Evolutionary conservation across 495 filamentous ascomycete genomes (phyloP).

Genomic region (Talaromyces wortmannii): DNA sequence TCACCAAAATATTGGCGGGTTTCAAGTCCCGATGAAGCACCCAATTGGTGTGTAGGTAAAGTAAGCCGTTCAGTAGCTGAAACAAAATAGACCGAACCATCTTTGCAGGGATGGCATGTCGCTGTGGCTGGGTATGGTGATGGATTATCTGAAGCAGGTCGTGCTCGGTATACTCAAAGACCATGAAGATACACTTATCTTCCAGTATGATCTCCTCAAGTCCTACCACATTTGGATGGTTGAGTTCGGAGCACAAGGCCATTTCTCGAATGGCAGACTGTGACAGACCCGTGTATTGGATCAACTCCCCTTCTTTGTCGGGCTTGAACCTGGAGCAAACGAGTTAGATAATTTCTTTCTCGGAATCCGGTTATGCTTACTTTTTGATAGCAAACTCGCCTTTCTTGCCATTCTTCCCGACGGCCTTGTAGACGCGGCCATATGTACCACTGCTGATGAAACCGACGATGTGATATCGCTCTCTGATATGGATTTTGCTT

Average conservation of each 20-base stretch:
- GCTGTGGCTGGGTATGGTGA: slow-evolving; percentile 83
- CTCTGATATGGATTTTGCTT: slow-evolving; percentile 81
- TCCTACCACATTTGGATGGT: slow-evolving; percentile 83
- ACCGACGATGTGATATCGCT: slow-evolving; percentile 90
- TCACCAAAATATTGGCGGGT: slow-evolving; percentile 98
- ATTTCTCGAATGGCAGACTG: slow-evolving; percentile 97
- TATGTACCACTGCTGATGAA: slow-evolving; percentile 99
- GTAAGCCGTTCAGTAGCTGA: slow-evolving; percentile 86
- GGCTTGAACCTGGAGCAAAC: slow-evolving; percentile 77
- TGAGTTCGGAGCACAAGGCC: slow-evolving; percentile 93
- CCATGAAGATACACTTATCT: slow-evolving; percentile 99
- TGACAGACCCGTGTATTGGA: slow-evolving; percentile 95
- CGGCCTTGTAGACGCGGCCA: slow-evolving; percentile 94
- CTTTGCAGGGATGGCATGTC: slow-evolving; percentile 77
- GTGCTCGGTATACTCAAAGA: slow-evolving; percentile 97
- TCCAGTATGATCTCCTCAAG: slow-evolving; percentile 95
- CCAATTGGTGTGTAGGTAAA: slow-evolving; percentile 96
- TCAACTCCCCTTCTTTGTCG: slow-evolving; percentile 92
- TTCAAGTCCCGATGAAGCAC: slow-evolving; percentile 95
- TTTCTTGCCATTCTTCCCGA: slow-evolving; percentile 65
- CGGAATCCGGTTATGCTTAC: slow-evolving; percentile 20
- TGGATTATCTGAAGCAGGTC: slow-evolving; percentile 98
- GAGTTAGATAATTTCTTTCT: background rate
- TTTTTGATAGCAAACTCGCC: slow-evolving; percentile 96
- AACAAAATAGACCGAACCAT: slow-evolving; percentile 91